Conservation (phyloP, 1,284 basidiomycete species). For the Microbotryum scabiosae region DNA sequence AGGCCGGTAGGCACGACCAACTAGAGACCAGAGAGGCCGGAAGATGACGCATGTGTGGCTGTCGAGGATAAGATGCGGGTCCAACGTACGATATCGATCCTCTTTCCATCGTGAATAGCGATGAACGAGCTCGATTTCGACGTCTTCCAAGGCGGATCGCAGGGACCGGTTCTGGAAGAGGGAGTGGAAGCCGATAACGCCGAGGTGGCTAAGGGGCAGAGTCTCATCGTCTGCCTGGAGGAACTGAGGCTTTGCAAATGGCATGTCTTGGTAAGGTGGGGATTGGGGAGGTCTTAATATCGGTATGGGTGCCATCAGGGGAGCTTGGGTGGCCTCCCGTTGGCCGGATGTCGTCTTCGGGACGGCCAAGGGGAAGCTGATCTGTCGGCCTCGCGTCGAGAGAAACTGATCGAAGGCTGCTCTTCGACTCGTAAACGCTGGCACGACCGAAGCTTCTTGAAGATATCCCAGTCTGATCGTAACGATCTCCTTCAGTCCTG, state of each 20-base stretch:
- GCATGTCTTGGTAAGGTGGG: not conserved
- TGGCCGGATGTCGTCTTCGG: not conserved
- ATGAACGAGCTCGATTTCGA: not conserved
- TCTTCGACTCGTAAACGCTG: no score
- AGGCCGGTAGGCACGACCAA: not conserved
- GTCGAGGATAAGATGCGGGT: constrained; percentile 10
- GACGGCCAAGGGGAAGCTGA: not conserved
- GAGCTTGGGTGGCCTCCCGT: not conserved
- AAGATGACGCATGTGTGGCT: constrained; percentile 3
- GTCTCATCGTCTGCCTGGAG: not conserved
- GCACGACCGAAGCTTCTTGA: no score
- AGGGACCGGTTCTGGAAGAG: constrained; percentile 2
- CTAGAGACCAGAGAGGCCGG: not conserved
- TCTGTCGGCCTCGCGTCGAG: no score
- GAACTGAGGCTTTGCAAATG: constrained; percentile 4
- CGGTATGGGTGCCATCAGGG: not conserved
- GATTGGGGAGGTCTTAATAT: no score
- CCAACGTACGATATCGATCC: not conserved
- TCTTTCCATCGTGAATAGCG: not conserved
- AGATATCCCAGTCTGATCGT: no score
- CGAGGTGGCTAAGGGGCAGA: not conserved
- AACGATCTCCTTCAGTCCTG: no score
- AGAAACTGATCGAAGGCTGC: no score
- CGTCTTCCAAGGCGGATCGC: not conserved
- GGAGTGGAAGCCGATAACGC: not conserved